These are phyloP conservation scores for Didymella pinodella DNA, from an alignment of 2,329 filamentous ascomycete species.

Conservation along the genomic window DNA sequence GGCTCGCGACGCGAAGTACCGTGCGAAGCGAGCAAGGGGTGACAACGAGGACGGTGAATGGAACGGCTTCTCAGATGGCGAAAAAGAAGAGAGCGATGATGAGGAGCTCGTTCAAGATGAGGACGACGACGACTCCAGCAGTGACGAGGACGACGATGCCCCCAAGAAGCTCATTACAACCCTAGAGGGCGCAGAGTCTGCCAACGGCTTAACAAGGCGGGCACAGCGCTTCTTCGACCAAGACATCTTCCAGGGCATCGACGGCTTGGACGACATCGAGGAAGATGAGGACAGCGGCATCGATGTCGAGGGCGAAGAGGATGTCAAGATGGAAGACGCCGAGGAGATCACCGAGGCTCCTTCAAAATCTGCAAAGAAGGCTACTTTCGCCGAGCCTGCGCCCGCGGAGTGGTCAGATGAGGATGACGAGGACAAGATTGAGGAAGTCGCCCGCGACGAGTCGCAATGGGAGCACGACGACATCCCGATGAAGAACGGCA, in stretches of 20 bases:
- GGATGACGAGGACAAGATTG: conserved; percentile 61
- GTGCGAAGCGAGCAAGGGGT: conserved; percentile 86
- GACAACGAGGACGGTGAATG: conserved; percentile 80
- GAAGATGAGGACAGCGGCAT: conserved; percentile 53
- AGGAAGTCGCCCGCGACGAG: conserved; percentile 66
- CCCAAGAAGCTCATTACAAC: conserved; percentile 67
- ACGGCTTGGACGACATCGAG: conserved; percentile 68
- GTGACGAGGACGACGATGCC: conserved; percentile 60
- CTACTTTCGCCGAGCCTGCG: conserved; percentile 29
- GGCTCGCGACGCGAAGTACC: conserved; percentile 82
- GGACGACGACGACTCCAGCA: conserved; percentile 70
- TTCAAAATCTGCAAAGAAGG: conserved; percentile 32
- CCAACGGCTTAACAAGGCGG: conserved; percentile 76
- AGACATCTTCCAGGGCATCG: conserved; percentile 88
- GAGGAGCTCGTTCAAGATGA: conserved; percentile 66
- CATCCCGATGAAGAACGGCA: conserved; percentile 69
- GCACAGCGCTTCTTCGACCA: conserved; percentile 92
- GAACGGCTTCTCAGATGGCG: conserved; percentile 79
- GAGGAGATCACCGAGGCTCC: conserved; percentile 24
- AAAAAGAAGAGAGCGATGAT: conserved; percentile 66
- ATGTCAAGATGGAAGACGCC: conserved; percentile 31
- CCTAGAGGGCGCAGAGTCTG: conserved; percentile 62
- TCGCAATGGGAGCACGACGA: conserved; percentile 73
- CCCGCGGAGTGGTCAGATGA: conserved; percentile 49
- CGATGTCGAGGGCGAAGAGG: conserved; percentile 49